These are phyloP conservation scores for Russula lepida DNA, from an alignment of 768 basidiomycete species.

Conservation along the genomic window DNA sequence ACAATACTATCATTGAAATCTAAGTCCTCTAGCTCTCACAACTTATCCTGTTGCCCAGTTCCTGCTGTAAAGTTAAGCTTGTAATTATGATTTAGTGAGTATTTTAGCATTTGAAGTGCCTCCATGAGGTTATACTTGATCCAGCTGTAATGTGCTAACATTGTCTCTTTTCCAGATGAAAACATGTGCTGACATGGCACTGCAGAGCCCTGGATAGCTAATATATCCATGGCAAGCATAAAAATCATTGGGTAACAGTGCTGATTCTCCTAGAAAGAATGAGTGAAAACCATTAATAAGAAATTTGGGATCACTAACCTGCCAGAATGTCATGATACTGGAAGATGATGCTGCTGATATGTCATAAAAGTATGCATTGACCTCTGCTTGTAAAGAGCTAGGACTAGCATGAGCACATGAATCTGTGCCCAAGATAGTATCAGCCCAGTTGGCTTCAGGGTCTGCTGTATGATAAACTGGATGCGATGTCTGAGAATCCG, in stretches of 20 bases:
- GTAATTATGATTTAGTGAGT: neutral
- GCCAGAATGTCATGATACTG: neutral
- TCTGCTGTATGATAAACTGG: no score
- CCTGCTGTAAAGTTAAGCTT: neutral
- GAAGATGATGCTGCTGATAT: no score
- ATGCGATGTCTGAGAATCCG: no score
- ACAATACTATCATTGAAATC: no score
- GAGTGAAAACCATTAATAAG: no score
- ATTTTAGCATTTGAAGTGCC: neutral
- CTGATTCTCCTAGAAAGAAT: neutral
- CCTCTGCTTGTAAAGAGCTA: no score
- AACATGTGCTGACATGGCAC: conserved; percentile 1
- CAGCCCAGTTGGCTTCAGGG: no score
- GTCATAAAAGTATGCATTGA: no score
- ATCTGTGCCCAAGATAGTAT: no score
- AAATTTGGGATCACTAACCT: neutral
- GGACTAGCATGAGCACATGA: no score
- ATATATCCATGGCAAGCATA: neutral
- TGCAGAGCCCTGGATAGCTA: neutral
- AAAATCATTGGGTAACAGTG: neutral
- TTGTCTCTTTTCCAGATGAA: conserved; percentile 1
- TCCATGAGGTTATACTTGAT: neutral
- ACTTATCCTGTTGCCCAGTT: neutral
- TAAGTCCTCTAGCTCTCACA: no score
- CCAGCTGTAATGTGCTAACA: neutral